phyloP scores from a whole-genome alignment of 305 asterid species.

The Plantago lanceolata region DNA sequence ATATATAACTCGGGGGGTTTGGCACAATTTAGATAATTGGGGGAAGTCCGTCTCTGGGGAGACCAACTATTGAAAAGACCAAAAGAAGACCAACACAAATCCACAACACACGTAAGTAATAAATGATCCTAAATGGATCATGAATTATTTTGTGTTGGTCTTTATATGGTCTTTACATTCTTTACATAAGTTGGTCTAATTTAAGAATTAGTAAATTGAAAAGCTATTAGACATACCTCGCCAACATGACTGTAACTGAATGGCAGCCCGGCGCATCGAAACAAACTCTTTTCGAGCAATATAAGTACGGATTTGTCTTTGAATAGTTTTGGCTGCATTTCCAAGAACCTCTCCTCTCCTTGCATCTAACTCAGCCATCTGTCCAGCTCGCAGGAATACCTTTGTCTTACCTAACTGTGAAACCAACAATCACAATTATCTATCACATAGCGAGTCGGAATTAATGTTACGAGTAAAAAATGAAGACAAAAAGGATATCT shows the following conservation, averaged over 20 bases:
- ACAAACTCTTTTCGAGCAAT: slow-evolving; percentile 84
- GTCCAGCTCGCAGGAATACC: slow-evolving; percentile 99
- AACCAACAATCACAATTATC: slow-evolving; percentile 21
- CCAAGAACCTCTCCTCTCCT: slow-evolving; percentile 97
- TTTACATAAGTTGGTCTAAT: too few species aligned
- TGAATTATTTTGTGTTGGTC: too few species aligned
- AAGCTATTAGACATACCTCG: slow-evolving; percentile 60
- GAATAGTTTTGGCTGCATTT: slow-evolving; percentile 92
- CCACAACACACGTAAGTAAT: too few species aligned
- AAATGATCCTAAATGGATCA: too few species aligned
- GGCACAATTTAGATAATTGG: too few species aligned
- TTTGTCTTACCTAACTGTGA: slow-evolving; percentile 95
- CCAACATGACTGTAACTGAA: slow-evolving; percentile 93
- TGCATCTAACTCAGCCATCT: slow-evolving; percentile 99
- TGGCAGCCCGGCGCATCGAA: slow-evolving; percentile 70
- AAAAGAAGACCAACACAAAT: too few species aligned
- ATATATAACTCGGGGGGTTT: too few species aligned
- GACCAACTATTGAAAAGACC: too few species aligned
- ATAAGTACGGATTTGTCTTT: slow-evolving; percentile 92
- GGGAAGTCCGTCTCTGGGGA: too few species aligned
- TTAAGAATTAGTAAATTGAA: too few species aligned
- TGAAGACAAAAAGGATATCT: slow-evolving; percentile 2
- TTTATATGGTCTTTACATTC: too few species aligned
- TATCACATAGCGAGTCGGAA: slow-evolving; percentile 15
- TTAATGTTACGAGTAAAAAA: slow-evolving; percentile 9